Evolutionary conservation across 495 filamentous ascomycete genomes (phyloP), one percentile per base, ranked within the genome.

Genomic region (Clavariopsis aquatica): DNA sequence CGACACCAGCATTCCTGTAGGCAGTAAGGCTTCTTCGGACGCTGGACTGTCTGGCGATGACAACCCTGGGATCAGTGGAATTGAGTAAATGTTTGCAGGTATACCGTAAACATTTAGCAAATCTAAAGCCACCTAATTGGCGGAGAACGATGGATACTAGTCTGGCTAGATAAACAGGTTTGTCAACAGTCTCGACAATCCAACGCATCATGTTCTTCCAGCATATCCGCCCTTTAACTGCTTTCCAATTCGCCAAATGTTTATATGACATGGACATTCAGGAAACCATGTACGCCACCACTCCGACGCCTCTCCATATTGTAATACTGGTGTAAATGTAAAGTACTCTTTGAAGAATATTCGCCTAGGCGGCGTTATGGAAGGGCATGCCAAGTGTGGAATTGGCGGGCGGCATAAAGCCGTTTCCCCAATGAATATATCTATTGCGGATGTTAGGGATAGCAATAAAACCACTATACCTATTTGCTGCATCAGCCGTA

Each of bases 1-100:
- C 71, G 94, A 98, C 77, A 79, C 84, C 31, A 82, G 77, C 70
- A 82, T 95, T 65, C 83, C 87, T 65, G 80, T 93, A 53, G 82
- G 75, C 52, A 65, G 65, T 36, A 68, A 60, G 27, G 43, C 65
- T 23, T 22, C 68, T 1, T 68, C 68, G 6, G 68, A 68, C 19
- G 28, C 63, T 13, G 70, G 70, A 6, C 70, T 68, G 1, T 55
- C 63, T n/a, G 60, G 3, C 29, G 49, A 41, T 43, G 38, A 43
- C 38, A 43, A 43, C 38, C 38, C 38, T 7, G 38, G 38, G 2
- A 24, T 62, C 27, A 62, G 54, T 15, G 52, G 28, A 41, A 57
- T 54, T 10, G 47, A 63, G 51, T 56, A 63, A 23, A 56, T n/a
- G n/a, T n/a, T n/a, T n/a, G n/a, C n/a, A n/a, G n/a, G n/a, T n/a